Evolutionary conservation across 192 early-diverging fungal species (phyloP), one percentile per base, ranked within the genome.

Genomic region (Coemansia sp.): DNA sequence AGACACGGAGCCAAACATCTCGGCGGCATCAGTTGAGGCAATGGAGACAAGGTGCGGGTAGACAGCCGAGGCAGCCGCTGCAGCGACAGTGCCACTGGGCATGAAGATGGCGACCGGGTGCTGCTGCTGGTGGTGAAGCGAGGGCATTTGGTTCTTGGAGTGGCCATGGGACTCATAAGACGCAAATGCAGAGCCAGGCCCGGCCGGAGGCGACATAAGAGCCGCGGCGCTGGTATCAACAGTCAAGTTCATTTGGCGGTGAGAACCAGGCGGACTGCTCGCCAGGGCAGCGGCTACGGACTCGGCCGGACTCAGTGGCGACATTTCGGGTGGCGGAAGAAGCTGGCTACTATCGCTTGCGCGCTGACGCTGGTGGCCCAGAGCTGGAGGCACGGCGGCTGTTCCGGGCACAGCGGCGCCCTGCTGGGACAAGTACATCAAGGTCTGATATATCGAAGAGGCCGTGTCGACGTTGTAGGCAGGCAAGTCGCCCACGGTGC

Each of bases 391-490:
- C 62, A 55, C 38, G 39, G 7, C 62, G 24, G 61, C 41, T 24
- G 64, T 47, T 40, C 27, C 40, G 2, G 68, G 22, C n/a, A 24
- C 22, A 34, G 58, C 15, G 34, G 31, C 9, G 66, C 41, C 40
- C 55, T 76, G 74, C 58, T 70, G 71, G 29, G 22, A 46, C 1
- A 80, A 62, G 53, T 67, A 31, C 15, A 76, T 27, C 58, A 81
- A 65, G 52, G 79, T 70, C 62, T 81, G 73, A 62, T 76, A 76
- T 31, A 81, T 60, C 31, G 76, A 63, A 53, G 53, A 16, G 10
- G 68, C 47, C 0, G 62, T 24, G 31, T 78, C 76, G 13, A 41
- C 12, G 24, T 67, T 63, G 46, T 72, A 34, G n/a, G 70, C 34
- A 16, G 53, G 27, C 53, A 71, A 9, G 34, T 43, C 41, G 13